Percentiles rank a stretch among this genome's conserved stretches.
Conservation (phyloP, 202 grass and related monocot genomes). For the Saccharum hybrid region DNA sequence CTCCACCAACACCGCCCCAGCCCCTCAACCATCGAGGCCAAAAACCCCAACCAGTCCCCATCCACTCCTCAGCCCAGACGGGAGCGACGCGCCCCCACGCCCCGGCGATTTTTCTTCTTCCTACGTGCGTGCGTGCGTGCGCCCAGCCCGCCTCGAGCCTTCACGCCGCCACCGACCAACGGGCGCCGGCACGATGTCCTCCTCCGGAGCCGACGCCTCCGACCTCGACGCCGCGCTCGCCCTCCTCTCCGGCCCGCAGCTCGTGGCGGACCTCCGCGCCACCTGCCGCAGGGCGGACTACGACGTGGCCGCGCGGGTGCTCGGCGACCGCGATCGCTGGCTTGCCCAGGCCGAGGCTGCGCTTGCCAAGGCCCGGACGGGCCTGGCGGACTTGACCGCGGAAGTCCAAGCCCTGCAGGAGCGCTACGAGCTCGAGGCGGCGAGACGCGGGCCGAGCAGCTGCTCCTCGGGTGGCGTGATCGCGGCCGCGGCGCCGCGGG, state of each 20-base stretch:
- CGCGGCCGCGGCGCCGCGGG: neutral
- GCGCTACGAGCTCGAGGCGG: neutral
- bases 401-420: neutral
- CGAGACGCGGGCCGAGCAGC: neutral
- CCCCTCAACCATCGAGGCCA: neutral
- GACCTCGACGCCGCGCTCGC: conserved; percentile 16
- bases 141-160: neutral
- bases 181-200: conserved; percentile 16
- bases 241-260: conserved; percentile 16
- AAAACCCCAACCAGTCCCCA: neutral
- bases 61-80: neutral
- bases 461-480: neutral
- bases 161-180: neutral
- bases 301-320: conserved; percentile 41
- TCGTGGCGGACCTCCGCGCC: conserved; percentile 24
- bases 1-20: neutral
- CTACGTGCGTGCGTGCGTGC: conserved; percentile 1
- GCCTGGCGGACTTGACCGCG: neutral
- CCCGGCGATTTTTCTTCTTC: neutral
- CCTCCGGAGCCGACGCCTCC: neutral
- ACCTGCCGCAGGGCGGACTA: conserved; percentile 32
- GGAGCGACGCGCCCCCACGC: neutral
- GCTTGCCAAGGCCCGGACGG: neutral
- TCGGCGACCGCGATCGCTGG: conserved; percentile 37
- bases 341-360: neutral